Conservation (phyloP, 345 rosid species). For the Isatis tinctoria region DNA sequence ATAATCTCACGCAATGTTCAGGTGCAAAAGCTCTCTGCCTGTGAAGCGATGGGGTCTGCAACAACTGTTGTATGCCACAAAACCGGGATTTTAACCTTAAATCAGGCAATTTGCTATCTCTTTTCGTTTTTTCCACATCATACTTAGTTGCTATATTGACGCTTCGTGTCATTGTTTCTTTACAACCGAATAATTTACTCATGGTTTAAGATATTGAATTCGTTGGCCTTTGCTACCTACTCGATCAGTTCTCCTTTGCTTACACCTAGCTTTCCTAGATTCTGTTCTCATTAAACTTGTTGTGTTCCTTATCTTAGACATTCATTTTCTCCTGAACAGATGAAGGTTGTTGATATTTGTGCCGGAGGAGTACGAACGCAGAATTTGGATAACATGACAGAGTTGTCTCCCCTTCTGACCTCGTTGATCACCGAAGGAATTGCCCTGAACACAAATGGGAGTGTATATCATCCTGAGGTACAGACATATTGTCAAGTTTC, state of each 20-base stretch:
- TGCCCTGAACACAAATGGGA: not conserved
- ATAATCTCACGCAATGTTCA: not conserved
- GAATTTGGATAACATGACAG: not conserved
- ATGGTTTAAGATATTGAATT: not conserved
- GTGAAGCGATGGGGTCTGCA: not conserved
- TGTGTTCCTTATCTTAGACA: not conserved
- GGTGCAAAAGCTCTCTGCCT: not conserved
- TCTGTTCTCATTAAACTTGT: not conserved
- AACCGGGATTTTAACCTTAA: not conserved
- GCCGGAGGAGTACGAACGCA: not conserved
- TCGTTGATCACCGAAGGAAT: not conserved
- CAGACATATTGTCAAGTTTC: not conserved
- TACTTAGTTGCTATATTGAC: not conserved
- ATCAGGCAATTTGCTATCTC: not conserved
- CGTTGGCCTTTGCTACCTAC: not conserved
- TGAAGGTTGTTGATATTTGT: not conserved
- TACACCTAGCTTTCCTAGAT: not conserved
- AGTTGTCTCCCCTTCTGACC: not conserved
- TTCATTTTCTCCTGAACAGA: not conserved
- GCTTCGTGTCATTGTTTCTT: not conserved
- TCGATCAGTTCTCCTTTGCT: not conserved
- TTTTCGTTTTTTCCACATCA: not conserved
- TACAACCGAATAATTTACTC: not conserved
- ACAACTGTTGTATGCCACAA: not conserved
- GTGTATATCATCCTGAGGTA: not conserved